Conservation (phyloP, 73 alveolate genomes). For the Paramecium biaurelia region DNA sequence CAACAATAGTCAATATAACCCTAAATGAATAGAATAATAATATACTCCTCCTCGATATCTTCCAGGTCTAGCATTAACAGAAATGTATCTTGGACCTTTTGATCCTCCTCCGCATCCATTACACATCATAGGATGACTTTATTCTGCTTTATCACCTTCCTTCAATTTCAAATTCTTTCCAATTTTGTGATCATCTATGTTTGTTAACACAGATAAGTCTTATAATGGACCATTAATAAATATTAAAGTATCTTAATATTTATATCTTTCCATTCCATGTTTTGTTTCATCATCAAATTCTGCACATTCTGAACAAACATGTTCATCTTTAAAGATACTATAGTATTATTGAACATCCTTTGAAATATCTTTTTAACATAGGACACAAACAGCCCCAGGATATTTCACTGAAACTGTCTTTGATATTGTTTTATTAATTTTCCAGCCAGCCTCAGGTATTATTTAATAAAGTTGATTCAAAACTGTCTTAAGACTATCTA, state of each 20-base stretch:
- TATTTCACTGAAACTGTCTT: background rate
- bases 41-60: background rate
- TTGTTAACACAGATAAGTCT: background rate
- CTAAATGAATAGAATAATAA: background rate
- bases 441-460: background rate
- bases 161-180: background rate
- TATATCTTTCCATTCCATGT: slow-evolving; percentile 1
- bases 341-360: background rate
- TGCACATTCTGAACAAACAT: background rate
- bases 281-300: background rate
- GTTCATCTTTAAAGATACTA: background rate
- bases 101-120: background rate
- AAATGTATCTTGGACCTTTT: background rate
- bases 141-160: background rate
- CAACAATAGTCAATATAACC: slow-evolving; percentile 17
- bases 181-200: background rate
- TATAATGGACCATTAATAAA: slow-evolving; percentile 3
- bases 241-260: background rate
- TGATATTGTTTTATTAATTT: background rate
- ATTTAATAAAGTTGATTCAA: background rate
- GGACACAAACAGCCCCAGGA: background rate
- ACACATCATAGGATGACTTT: background rate
- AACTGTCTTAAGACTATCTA: background rate
- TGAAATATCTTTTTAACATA: background rate
- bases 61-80: slow-evolving; percentile 7